Evolutionary conservation across 306 rosid genomes (phyloP).

Genomic region (Pueraria montana): DNA sequence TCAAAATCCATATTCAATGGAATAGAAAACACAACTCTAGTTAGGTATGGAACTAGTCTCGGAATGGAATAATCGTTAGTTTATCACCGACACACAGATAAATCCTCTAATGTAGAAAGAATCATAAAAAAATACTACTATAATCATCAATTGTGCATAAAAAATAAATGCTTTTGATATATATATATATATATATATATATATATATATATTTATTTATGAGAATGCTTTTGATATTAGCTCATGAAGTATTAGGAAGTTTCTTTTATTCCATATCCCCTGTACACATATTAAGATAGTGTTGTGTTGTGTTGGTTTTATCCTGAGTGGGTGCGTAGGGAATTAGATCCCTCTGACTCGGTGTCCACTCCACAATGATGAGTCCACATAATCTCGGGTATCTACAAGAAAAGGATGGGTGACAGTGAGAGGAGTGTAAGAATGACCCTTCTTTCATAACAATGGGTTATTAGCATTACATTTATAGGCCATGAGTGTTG

Average conservation of each 20-base stretch:
- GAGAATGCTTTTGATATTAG: background rate
- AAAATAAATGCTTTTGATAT: background rate
- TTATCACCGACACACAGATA: conserved; percentile 13
- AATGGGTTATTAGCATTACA: background rate
- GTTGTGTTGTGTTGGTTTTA: background rate
- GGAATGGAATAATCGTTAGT: conserved; percentile 4
- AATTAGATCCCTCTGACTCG: conserved; percentile 1
- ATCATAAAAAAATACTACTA: background rate
- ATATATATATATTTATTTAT: too few relatives aligned
- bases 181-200: too few relatives aligned
- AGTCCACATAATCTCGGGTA: conserved; percentile 24
- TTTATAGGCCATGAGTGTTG: background rate
- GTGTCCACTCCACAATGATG: background rate
- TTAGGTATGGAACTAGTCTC: background rate
- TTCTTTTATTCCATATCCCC: background rate
- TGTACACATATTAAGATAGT: background rate
- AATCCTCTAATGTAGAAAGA: background rate
- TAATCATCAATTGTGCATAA: background rate
- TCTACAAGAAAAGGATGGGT: conserved; percentile 19
- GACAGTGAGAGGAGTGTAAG: background rate
- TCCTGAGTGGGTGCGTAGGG: background rate
- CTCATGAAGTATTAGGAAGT: conserved; percentile 7
- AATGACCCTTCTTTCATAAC: background rate
- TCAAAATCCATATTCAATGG: background rate
- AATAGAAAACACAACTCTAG: background rate